Evolutionary conservation across 345 rosid species (phyloP), one percentile per base, ranked within the genome.

Genomic region (Trapa bicornis): DNA sequence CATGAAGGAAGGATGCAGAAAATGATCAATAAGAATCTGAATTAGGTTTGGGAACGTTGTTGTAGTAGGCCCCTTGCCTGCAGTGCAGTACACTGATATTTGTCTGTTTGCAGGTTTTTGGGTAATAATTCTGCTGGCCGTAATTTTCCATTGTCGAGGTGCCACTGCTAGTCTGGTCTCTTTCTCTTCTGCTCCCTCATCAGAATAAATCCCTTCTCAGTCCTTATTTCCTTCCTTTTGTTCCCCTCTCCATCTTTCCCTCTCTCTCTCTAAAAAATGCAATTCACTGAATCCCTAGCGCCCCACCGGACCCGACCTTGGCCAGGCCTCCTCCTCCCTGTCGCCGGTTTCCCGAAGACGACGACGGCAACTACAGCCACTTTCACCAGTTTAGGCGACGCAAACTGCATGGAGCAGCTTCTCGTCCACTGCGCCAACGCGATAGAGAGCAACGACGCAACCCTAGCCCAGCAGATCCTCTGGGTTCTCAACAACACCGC

Each of bases 401-500:
- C 96, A 17, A 86, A 80, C 72, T 82, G 90, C 83, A 88, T 90
- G 96, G 97, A 93, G 72, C 91, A 87, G 54, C 89, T 93, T 61
- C 79, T 93, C 14, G 87, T 88, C 36, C 96, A 85, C 80, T 93
- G 97, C 64, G 97, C 93, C 4, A 90, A 80, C 67, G 98, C 98
- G 38, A 89, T 93, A 48, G 93, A 93, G 70, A 77, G 79, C 75
- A 85, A 86, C 63, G 96, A 93, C 65, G 89, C 82, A 63, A 85
- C 97, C 69, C 80, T 88, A 7, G 81, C 97, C 22, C 98, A 93
- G 68, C 98, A 93, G 68, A 86, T 88, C 78, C 82, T 93, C 10
- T 88, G 97, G 96, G 86, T 92, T 42, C 85, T 89, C 48, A 88
- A 86, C 80, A 92, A 92, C 89, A 91, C 87, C 57, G 91, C 89